Percentiles rank a stretch among this genome's conserved stretches.
phyloP scores from a whole-genome alignment of 345 rosid genomes.

The Salix arbutifolia region DNA sequence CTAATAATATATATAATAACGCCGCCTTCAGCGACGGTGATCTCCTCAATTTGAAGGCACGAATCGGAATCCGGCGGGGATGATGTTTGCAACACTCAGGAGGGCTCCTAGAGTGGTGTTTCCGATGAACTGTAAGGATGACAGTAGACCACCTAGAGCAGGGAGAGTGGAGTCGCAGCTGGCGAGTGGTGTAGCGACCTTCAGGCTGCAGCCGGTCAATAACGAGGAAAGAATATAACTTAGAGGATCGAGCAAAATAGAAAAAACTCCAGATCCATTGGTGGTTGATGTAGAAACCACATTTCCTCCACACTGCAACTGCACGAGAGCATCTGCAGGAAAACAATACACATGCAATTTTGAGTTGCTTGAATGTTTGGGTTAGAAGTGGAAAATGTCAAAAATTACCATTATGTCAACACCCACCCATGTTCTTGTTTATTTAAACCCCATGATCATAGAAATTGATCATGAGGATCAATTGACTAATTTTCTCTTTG shows the following conservation, averaged over 20 bases:
- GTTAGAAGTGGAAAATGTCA: neutral
- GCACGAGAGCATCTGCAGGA: constrained; percentile 46
- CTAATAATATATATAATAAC: too few relatives aligned
- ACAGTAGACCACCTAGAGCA: constrained; percentile 30
- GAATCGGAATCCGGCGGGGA: constrained; percentile 46
- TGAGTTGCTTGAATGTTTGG: neutral
- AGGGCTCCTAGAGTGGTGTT: constrained; percentile 31
- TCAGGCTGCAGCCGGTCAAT: constrained; percentile 38
- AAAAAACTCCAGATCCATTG: constrained; percentile 36
- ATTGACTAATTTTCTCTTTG: too few relatives aligned
- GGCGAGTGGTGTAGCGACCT: constrained; percentile 52
- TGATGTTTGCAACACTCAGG: constrained; percentile 31
- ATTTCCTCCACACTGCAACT: constrained; percentile 46
- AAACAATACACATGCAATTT: too few relatives aligned
- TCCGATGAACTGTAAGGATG: constrained; percentile 42
- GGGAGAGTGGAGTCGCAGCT: constrained; percentile 52
- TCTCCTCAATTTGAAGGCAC: neutral
- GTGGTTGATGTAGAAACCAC: constrained; percentile 46
- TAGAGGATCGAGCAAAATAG: constrained; percentile 36
- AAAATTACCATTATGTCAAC: too few relatives aligned
- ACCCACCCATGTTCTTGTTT: too few relatives aligned
- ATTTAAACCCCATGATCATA: too few relatives aligned
- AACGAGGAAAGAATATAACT: constrained; percentile 36
- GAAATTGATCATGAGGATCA: too few relatives aligned
- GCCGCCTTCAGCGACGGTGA: too few relatives aligned